A percentile compares a stretch with the other conserved stretches of the same genome.
phyloP scores from a whole-genome alignment of 2,329 filamentous ascomycete species.

The Ophiostoma ulmi region DNA sequence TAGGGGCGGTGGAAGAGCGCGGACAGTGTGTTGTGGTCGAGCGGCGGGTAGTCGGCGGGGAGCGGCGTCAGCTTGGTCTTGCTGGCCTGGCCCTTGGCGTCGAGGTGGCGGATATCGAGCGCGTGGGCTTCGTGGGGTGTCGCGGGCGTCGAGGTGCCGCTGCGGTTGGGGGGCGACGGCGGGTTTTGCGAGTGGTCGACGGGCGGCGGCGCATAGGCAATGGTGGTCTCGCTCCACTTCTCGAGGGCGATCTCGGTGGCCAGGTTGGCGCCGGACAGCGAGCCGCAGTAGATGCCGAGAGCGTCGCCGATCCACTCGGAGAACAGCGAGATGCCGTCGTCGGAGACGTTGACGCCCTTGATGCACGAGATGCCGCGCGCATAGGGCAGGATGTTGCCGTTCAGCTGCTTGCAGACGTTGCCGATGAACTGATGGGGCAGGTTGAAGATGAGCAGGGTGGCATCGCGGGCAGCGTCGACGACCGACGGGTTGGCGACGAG shows the following conservation, averaged over 20 bases:
- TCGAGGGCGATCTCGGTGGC: conserved; percentile 85
- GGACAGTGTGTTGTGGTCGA: conserved; percentile 79
- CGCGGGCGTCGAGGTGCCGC: conserved; percentile 32
- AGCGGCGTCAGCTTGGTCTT: conserved; percentile 68
- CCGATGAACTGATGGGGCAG: conserved; percentile 93
- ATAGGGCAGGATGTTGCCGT: conserved; percentile 84
- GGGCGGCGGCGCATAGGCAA: conserved; percentile 88
- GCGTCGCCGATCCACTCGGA: conserved; percentile 90
- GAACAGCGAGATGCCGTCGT: conserved; percentile 81
- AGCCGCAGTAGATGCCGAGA: conserved; percentile 93
- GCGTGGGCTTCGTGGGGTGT: conserved; percentile 26
- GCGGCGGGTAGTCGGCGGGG: conserved; percentile 74
- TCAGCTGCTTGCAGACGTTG: conserved; percentile 75
- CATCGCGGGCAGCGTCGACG: conserved; percentile 71
- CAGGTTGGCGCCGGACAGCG: conserved; percentile 92
- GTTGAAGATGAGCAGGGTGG: conserved; percentile 92
- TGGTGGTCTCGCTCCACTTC: conserved; percentile 95
- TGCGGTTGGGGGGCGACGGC: conserved; percentile 48
- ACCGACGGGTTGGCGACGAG: conserved; percentile 78
- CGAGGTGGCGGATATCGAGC: conserved; percentile 41
- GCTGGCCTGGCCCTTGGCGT: conserved; percentile 61
- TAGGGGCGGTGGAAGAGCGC: conserved; percentile 91
- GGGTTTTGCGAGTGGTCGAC: conserved; percentile 73
- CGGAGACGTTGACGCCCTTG: conserved; percentile 91
- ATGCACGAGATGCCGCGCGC: conserved; percentile 95